Evolutionary conservation across 2,329 filamentous ascomycete species (phyloP), one percentile per base, ranked within the genome.

Genomic region (Sporothrix pallida): DNA sequence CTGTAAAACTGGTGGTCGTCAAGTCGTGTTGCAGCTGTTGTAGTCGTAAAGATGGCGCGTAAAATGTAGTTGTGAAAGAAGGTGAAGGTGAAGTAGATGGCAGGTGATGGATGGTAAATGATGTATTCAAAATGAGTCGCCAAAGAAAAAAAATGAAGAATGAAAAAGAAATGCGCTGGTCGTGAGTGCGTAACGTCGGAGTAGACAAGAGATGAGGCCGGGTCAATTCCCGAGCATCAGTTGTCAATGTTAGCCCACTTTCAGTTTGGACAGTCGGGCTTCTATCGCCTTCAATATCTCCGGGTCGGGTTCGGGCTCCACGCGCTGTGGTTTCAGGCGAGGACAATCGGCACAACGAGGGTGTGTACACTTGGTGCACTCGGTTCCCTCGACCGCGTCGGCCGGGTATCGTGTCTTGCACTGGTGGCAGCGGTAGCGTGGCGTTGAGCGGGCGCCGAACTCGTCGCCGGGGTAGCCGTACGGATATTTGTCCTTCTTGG

Each of bases 381-480:
- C 82, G 6, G 84, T 84, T 7, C 86, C 86, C 58, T 88, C 83
- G 3, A 86, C 82, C 1, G 87, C 84, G 26, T 83, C 81, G 1
- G 82, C 79, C 0, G 86, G 85, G 80, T 89, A 92, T 56, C 88
- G 84, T 20, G 85, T 85, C 78, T 86, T 85, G 83, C 92, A 94
- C 71, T 86, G 83, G 76, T 90, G 87, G 80, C 92, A 94, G 46
- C 84, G 84, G 79, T 87, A 88, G 71, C 87, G 84, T 31, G 86
- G 85, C 50, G 85, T 82, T 74, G 86, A 85, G 74, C 82, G 86
- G 2, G 82, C 81, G 1, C 87, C 87, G 70, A 87, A 88, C 50
- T 83, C 86, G 77, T 93, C 91, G 58, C 91, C 90, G 4, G 90
- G 91, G 79, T 93, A 93, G 60, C 90, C 91, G 75, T 89, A 87